A percentile compares a stretch with the other conserved stretches of the same genome.
Conservation (phyloP, 306 rosid genomes). For the Sechiopsis laciniata region DNA sequence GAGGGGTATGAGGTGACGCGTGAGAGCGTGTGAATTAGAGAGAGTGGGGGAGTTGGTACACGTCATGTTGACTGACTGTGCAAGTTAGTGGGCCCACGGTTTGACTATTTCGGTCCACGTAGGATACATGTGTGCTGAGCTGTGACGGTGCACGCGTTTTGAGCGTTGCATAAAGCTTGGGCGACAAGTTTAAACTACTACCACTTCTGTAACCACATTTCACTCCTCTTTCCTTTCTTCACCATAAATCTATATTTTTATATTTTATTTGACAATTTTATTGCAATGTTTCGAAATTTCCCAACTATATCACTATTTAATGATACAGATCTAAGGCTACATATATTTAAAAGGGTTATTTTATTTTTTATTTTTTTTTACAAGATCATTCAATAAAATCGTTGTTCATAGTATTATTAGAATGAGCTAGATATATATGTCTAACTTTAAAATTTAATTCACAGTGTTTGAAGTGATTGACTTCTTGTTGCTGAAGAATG, state of each 20-base stretch:
- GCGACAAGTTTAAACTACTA: not conserved
- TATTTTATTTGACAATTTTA: not conserved
- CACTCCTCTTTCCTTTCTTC: not conserved
- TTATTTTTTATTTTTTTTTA: too few species aligned
- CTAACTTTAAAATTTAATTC: too few species aligned
- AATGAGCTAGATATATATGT: too few species aligned
- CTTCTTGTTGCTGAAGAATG: too few species aligned
- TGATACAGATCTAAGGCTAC: too few species aligned
- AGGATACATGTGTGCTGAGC: not conserved
- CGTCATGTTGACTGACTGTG: constrained; percentile 2
- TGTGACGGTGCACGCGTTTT: constrained; percentile 19
- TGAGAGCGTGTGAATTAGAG: not conserved
- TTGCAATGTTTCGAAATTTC: not conserved
- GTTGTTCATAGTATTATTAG: too few species aligned
- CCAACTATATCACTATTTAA: too few species aligned
- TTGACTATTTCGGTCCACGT: constrained; percentile 10
- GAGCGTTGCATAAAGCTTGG: not conserved
- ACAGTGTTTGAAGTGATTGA: too few species aligned
- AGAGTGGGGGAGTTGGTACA: not conserved
- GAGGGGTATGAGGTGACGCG: not conserved
- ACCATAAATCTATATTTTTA: not conserved
- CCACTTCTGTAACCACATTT: not conserved
- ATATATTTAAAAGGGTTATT: too few species aligned
- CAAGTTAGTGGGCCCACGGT: not conserved
- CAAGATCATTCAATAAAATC: too few species aligned